A percentile compares a stretch with the other conserved stretches of the same genome.
Evolutionary conservation across 805 yeast species (phyloP).

Genomic region (Pichia thaimueangensis): DNA sequence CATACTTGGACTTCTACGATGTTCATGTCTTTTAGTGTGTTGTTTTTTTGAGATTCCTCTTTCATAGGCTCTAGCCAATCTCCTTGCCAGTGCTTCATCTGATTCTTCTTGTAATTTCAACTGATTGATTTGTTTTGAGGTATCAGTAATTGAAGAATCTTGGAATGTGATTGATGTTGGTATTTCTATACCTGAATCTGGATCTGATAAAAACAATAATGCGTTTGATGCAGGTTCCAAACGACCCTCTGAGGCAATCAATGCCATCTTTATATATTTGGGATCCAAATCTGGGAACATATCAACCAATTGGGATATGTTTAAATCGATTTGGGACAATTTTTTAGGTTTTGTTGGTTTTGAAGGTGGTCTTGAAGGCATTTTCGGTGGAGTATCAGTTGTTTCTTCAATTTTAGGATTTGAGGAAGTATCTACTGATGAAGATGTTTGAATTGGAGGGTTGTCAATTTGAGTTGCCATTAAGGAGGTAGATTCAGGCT

Average conservation of each 20-base stretch:
- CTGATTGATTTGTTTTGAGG: background rate
- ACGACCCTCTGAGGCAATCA: conserved; percentile 79
- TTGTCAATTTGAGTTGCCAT: no score
- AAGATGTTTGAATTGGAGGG: no score
- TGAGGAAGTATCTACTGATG: no score
- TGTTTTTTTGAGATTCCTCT: conserved; percentile 4
- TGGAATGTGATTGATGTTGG: conserved; percentile 31
- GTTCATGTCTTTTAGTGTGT: background rate
- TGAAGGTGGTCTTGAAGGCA: conserved; percentile 5
- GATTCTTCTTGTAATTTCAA: conserved; percentile 24
- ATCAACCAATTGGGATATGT: conserved; percentile 47
- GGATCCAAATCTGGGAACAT: conserved; percentile 82
- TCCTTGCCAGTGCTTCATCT: conserved; percentile 80
- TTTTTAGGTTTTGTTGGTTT: background rate
- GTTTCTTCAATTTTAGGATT: no score
- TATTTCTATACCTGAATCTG: conserved; percentile 48
- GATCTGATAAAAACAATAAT: conserved; percentile 71
- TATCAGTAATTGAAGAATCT: conserved; percentile 30
- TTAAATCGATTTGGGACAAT: conserved; percentile 1
- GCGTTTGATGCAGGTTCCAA: conserved; percentile 89
- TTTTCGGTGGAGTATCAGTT: background rate
- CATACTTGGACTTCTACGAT: conserved; percentile 4
- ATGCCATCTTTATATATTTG: conserved; percentile 63
- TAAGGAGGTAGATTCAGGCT: no score
- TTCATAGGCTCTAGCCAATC: conserved; percentile 60